These are phyloP conservation scores for Astrothelium macrocarpum DNA, from an alignment of 495 filamentous ascomycete species.

Conservation along the genomic window DNA sequence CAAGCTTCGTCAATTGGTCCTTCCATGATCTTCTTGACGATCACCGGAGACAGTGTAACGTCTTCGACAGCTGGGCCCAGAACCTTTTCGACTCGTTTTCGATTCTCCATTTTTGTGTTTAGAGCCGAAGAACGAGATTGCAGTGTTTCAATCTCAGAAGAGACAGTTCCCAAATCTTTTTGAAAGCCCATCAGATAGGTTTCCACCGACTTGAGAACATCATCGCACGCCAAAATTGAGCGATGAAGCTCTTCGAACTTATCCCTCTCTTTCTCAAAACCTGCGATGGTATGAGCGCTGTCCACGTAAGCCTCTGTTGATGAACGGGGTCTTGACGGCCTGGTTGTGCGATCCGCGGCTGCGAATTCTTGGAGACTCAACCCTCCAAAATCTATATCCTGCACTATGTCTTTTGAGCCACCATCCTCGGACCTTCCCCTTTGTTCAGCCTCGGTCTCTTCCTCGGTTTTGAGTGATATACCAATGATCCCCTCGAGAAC, in stretches of 20 bases:
- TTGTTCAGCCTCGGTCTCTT: constrained; percentile 15
- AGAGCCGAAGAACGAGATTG: constrained; percentile 76
- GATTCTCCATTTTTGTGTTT: constrained; percentile 80
- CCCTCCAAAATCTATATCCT: constrained; percentile 69
- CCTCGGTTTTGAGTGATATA: constrained; percentile 28
- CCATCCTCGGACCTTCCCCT: constrained; percentile 13
- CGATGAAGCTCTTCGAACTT: constrained; percentile 87
- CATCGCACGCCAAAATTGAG: constrained; percentile 82
- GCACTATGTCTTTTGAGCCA: constrained; percentile 41
- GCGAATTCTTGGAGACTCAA: constrained; percentile 67
- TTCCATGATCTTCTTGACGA: constrained; percentile 74
- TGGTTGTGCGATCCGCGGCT: neutral
- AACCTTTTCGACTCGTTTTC: constrained; percentile 77
- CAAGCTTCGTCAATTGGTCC: constrained; percentile 84
- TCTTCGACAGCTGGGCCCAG: constrained; percentile 88
- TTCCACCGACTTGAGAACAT: constrained; percentile 88
- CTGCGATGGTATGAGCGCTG: constrained; percentile 60
- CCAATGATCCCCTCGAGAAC: constrained; percentile 66
- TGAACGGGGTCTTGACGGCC: constrained; percentile 31
- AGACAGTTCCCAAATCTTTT: constrained; percentile 81
- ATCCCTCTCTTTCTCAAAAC: constrained; percentile 82
- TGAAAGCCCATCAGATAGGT: constrained; percentile 85
- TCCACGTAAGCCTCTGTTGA: constrained; percentile 39
- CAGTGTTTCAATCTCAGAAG: constrained; percentile 86
- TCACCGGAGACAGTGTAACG: constrained; percentile 70